Evolutionary conservation across 1,284 basidiomycete species (phyloP).

Genomic region (Vanrija pseudolonga): DNA sequence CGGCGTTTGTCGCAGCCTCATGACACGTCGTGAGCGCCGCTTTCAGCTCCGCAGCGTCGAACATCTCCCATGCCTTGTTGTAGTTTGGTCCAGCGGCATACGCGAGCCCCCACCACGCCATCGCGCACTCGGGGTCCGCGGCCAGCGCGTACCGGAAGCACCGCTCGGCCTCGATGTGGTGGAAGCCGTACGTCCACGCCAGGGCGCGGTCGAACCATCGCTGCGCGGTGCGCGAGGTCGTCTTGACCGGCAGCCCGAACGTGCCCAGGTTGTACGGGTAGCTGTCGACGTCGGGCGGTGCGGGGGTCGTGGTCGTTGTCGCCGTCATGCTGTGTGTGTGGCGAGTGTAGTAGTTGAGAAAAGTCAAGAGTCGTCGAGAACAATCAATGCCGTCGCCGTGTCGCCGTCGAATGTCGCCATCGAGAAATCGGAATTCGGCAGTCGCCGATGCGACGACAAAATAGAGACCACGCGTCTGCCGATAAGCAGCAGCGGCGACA

Average conservation of each 20-base stretch:
- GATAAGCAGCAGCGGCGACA: too few relatives aligned
- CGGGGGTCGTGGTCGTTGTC: not conserved
- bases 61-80: conserved; percentile 34
- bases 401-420: too few relatives aligned
- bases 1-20: conserved; percentile 4
- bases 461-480: too few relatives aligned
- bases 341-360: not conserved
- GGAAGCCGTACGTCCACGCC: conserved; percentile 40
- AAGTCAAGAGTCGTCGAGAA: too few relatives aligned
- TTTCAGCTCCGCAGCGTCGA: conserved; percentile 17
- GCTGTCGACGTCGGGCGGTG: not conserved
- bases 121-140: conserved; percentile 27
- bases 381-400: too few relatives aligned
- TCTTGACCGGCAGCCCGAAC: conserved; percentile 18
- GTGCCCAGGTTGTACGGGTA: conserved; percentile 29
- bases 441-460: too few relatives aligned
- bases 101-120: conserved; percentile 42
- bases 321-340: not conserved
- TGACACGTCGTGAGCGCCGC: conserved; percentile 10
- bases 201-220: conserved; percentile 44
- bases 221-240: conserved; percentile 25
- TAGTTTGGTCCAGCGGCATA: conserved; percentile 42
- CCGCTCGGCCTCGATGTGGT: conserved; percentile 34
- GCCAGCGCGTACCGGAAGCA: conserved; percentile 33
- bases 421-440: too few relatives aligned